A percentile compares a stretch with the other conserved stretches of the same genome.
Evolutionary conservation across 2,329 filamentous ascomycete genomes (phyloP).

Genomic region (Cladosporium phlei): DNA sequence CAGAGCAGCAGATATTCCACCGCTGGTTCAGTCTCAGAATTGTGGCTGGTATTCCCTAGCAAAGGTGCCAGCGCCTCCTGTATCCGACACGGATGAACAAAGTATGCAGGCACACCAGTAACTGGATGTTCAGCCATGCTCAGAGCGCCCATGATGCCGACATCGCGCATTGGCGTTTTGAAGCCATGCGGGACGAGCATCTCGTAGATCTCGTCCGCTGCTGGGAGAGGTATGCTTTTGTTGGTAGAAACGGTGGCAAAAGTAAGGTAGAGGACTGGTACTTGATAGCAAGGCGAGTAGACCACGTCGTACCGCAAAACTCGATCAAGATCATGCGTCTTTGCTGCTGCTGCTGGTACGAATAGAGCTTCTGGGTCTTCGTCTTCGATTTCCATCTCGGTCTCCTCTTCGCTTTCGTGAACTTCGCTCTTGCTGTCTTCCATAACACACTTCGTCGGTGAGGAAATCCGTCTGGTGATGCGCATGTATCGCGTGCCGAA

Average conservation of each 20-base stretch:
- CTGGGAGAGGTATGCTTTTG: neutral
- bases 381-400: neutral
- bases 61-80: constrained; percentile 67
- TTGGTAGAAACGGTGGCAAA: constrained; percentile 21
- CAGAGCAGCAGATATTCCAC: constrained; percentile 77
- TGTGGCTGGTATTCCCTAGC: constrained; percentile 19
- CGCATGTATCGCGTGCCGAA: constrained; percentile 3
- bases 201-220: constrained; percentile 33
- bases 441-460: no score
- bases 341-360: no score
- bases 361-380: constrained; percentile 7
- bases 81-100: constrained; percentile 88
- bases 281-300: constrained; percentile 41
- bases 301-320: constrained; percentile 36
- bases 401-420: neutral
- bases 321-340: neutral
- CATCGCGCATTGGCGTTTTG: constrained; percentile 29
- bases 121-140: constrained; percentile 66
- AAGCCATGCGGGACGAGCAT: constrained; percentile 34
- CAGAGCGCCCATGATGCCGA: constrained; percentile 33
- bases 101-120: constrained; percentile 73
- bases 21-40: constrained; percentile 19
- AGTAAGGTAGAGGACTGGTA: constrained; percentile 42
- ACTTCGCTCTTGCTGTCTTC: neutral
- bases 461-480: neutral